Conservation (phyloP, 768 basidiomycete genomes). For the Hypholoma fasciculare region DNA sequence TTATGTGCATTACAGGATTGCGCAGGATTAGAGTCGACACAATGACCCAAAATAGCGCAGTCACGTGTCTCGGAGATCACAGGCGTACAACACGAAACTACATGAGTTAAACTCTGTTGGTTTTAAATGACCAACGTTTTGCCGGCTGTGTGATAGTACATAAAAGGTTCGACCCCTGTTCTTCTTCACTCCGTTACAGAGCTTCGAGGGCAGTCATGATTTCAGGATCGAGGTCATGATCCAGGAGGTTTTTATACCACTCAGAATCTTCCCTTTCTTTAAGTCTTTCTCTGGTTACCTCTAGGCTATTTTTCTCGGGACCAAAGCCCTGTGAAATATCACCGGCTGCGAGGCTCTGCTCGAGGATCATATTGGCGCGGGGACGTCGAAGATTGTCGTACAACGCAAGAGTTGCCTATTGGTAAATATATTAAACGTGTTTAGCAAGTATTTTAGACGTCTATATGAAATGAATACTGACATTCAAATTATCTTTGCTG, state of each 20-base stretch:
- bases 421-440: not conserved
- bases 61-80: too few relatives aligned
- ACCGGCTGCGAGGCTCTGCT: conserved; percentile 37
- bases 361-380: conserved; percentile 46
- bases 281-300: conserved; percentile 32
- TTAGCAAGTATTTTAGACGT: not conserved
- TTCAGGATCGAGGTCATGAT: conserved; percentile 30
- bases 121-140: too few relatives aligned
- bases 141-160: too few relatives aligned
- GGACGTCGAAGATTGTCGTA: conserved; percentile 45
- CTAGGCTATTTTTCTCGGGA: conserved; percentile 12
- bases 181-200: not conserved
- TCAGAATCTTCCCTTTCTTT: conserved; percentile 40
- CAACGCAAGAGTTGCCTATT: conserved; percentile 40
- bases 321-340: conserved; percentile 40
- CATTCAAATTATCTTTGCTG: conserved; percentile 34
- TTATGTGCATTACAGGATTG: too few relatives aligned
- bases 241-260: conserved; percentile 40
- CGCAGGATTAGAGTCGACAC: too few relatives aligned
- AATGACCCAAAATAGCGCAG: too few relatives aligned
- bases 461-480: not conserved
- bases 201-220: conserved; percentile 27
- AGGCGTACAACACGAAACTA: too few relatives aligned
- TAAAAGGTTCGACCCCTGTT: too few relatives aligned
- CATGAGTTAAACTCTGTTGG: too few relatives aligned